Evolutionary conservation across 1,139 yeast species (phyloP).

Genomic region (Hyphopichia fennica): DNA sequence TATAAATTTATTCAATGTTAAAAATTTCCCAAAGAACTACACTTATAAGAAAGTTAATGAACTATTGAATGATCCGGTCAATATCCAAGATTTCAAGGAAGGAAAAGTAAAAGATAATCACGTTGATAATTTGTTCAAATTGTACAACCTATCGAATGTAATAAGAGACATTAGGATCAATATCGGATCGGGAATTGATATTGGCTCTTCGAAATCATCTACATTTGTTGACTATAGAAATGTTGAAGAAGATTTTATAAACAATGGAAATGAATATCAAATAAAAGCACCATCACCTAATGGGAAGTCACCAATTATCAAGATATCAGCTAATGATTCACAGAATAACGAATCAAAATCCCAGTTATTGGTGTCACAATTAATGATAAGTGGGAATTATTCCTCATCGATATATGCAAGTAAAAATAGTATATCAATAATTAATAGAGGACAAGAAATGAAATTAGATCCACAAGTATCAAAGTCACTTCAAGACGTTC

Average conservation of each 20-base stretch:
- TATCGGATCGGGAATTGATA: constrained; percentile 18
- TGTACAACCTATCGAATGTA: constrained; percentile 29
- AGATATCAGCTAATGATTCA: constrained; percentile 13
- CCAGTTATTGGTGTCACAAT: constrained; percentile 67
- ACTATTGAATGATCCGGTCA: constrained; percentile 20
- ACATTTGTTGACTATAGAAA: constrained; percentile 12
- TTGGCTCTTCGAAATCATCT: constrained; percentile 12
- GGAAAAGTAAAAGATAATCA: constrained; percentile 15
- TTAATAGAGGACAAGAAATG: constrained; percentile 47
- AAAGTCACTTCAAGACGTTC: constrained; percentile 44
- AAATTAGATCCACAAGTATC: constrained; percentile 22
- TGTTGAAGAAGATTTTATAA: background rate
- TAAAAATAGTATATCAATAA: constrained; percentile 51
- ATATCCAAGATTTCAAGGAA: constrained; percentile 6
- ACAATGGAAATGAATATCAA: constrained; percentile 10
- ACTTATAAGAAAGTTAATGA: constrained; percentile 39
- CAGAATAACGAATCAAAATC: constrained; percentile 36
- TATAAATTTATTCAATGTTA: constrained; percentile 22
- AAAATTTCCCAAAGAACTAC: constrained; percentile 34
- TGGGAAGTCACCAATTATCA: constrained; percentile 9
- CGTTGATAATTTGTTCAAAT: constrained; percentile 24
- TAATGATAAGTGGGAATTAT: constrained; percentile 78
- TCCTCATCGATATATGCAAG: constrained; percentile 56
- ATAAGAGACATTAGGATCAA: constrained; percentile 23
- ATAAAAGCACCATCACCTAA: background rate